Evolutionary conservation across 169 alveolate genomes (phyloP).

Genomic region (Babesia sp.): DNA sequence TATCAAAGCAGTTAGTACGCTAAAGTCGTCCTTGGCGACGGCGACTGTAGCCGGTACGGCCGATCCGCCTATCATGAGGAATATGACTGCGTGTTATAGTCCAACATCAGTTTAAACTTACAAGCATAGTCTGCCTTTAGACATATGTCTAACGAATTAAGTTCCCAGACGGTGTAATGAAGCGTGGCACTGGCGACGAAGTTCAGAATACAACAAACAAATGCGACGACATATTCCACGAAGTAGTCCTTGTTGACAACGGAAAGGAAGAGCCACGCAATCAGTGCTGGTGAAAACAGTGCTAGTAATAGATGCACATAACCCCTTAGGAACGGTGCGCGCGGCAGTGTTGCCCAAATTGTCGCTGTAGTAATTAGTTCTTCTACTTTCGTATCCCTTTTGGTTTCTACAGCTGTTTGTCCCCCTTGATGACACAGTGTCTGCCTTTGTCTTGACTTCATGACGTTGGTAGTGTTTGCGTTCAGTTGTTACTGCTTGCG

Average conservation of each 20-base stretch:
- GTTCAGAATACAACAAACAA: constrained; percentile 51
- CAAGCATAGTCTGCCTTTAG: constrained; percentile 68
- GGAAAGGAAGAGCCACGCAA: constrained; percentile 21
- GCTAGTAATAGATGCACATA: constrained; percentile 67
- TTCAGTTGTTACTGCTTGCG: no score
- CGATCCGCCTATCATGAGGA: constrained; percentile 77
- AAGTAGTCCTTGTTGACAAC: constrained; percentile 16
- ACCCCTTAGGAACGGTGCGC: constrained; percentile 69
- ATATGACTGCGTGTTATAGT: constrained; percentile 64
- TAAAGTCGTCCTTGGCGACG: constrained; percentile 37
- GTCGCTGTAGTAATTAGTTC: no score
- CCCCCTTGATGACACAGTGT: no score
- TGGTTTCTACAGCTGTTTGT: no score
- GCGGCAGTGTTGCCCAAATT: constrained; percentile 30
- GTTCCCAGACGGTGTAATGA: constrained; percentile 44
- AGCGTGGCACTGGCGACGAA: constrained; percentile 59
- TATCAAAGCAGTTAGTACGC: constrained; percentile 26
- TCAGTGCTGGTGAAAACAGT: constrained; percentile 67
- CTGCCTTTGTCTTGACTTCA: no score
- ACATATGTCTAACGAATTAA: constrained; percentile 28
- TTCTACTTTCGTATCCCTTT: no score
- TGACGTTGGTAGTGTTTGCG: no score
- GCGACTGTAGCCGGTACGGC: constrained; percentile 58
- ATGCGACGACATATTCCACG: constrained; percentile 26
- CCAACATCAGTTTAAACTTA: constrained; percentile 17